Percentiles rank a stretch among this genome's conserved stretches.
phyloP scores from a whole-genome alignment of 768 basidiomycete genomes.

The Pleurotus citrinopileatus region DNA sequence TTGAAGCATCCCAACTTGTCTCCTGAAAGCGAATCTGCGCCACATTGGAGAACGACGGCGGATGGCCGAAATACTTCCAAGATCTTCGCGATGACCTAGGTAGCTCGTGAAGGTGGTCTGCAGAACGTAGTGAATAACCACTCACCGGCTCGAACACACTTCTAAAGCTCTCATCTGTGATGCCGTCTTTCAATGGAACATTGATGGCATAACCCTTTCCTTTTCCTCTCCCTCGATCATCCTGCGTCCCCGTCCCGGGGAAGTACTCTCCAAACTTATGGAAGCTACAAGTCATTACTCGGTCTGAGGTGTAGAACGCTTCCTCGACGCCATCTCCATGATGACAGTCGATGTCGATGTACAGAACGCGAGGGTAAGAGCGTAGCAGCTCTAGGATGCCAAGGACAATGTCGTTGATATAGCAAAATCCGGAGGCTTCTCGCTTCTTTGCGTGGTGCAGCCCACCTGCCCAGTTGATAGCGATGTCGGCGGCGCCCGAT shows the following conservation, averaged over 20 bases:
- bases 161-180: conserved; percentile 93
- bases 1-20: conserved; percentile 97
- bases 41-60: conserved; percentile 95
- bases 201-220: conserved; percentile 94
- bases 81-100: conserved; percentile 80
- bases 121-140: conserved; percentile 6
- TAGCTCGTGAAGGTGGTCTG: conserved; percentile 23
- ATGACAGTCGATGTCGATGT: conserved; percentile 98
- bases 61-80: conserved; percentile 95
- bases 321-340: conserved; percentile 99
- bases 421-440: conserved; percentile 98
- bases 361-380: conserved; percentile 94
- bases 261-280: conserved; percentile 99
- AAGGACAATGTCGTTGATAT: conserved; percentile 87
- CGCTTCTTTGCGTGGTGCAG: conserved; percentile 99
- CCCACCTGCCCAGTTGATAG: conserved; percentile 98
- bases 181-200: conserved; percentile 92
- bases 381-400: conserved; percentile 93
- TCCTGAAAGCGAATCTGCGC: conserved; percentile 94
- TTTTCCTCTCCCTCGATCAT: conserved; percentile 70
- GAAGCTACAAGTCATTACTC: conserved; percentile 98
- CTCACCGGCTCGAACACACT: conserved; percentile 93
- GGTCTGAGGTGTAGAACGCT: conserved; percentile 97
- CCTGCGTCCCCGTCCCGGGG: conserved; percentile 81
- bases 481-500: conserved; percentile 92